A percentile compares a stretch with the other conserved stretches of the same genome.
These are phyloP conservation scores for Phialocephala sp. DNA, from an alignment of 2,329 filamentous ascomycete genomes.

Conservation along the genomic window DNA sequence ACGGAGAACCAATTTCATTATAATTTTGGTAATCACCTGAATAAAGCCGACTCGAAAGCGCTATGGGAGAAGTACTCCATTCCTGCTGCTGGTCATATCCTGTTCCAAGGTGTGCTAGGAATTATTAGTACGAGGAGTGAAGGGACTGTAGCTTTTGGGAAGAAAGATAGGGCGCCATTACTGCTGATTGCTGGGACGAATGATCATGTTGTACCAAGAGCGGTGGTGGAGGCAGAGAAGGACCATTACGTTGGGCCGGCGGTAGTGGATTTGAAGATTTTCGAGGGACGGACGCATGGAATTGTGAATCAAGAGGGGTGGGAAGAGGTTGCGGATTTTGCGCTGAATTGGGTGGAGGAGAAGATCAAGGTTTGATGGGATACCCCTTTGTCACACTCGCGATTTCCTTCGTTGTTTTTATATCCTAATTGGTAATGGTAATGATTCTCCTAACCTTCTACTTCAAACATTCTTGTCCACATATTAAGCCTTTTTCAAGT, in stretches of 20 bases:
- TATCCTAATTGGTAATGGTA: too few relatives aligned
- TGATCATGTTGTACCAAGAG: constrained; percentile 34
- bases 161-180: constrained; percentile 23
- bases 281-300: constrained; percentile 32
- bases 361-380: constrained; percentile 14
- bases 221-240: constrained; percentile 30
- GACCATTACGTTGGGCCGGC: constrained; percentile 29
- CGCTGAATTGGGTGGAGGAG: constrained; percentile 30
- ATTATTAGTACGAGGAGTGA: not conserved
- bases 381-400: too few relatives aligned
- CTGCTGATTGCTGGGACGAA: constrained; percentile 30
- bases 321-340: constrained; percentile 50
- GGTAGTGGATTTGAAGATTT: constrained; percentile 31
- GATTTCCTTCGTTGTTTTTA: too few relatives aligned
- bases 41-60: constrained; percentile 24
- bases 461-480: too few relatives aligned
- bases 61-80: constrained; percentile 33
- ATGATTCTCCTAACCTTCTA: too few relatives aligned
- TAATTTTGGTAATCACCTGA: constrained; percentile 34
- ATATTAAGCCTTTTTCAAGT: too few relatives aligned
- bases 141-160: constrained; percentile 20
- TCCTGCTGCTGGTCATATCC: constrained; percentile 32
- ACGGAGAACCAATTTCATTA: constrained; percentile 34
- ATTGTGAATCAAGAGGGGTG: constrained; percentile 35
- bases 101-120: constrained; percentile 18